Conservation (phyloP, 2,329 filamentous ascomycete genomes). For the Podosphaera leucotricha region DNA sequence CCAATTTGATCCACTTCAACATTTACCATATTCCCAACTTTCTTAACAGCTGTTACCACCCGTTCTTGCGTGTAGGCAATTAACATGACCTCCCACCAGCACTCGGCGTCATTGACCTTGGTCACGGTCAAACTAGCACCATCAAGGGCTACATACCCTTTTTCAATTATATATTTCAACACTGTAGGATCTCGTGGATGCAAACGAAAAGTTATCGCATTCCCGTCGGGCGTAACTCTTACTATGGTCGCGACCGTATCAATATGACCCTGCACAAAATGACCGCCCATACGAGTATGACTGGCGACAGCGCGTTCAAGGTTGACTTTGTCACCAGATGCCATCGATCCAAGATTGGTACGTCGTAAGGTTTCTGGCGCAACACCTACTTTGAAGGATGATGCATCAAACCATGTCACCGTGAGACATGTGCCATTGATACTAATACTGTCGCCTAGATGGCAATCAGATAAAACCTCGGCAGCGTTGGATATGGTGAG, state of each 20-base stretch:
- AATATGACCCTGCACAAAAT: conserved; percentile 95
- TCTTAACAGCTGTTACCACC: conserved; percentile 29
- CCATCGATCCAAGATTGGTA: conserved; percentile 70
- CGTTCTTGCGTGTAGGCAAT: conserved; percentile 92
- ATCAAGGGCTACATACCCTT: conserved; percentile 86
- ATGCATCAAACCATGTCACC: conserved; percentile 44
- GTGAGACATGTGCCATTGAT: conserved; percentile 94
- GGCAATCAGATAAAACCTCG: conserved; percentile 56
- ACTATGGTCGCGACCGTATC: conserved; percentile 66
- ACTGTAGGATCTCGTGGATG: conserved; percentile 43
- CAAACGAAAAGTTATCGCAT: conserved; percentile 72
- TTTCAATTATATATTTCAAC: conserved; percentile 77
- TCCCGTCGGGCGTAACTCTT: conserved; percentile 56
- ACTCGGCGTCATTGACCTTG: conserved; percentile 51
- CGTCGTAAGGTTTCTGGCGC: conserved; percentile 88
- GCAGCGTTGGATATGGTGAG: conserved; percentile 55
- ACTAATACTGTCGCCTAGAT: conserved; percentile 79
- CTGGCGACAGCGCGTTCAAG: conserved; percentile 83
- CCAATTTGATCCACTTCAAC: conserved; percentile 25
- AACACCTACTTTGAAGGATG: conserved; percentile 68
- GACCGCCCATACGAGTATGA: conserved; percentile 85
- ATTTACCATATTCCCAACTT: conserved; percentile 16
- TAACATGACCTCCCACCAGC: conserved; percentile 92
- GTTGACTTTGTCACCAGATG: conserved; percentile 48
- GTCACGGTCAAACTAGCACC: conserved; percentile 89